Evolutionary conservation across 2,329 filamentous ascomycete species (phyloP), one percentile per base, ranked within the genome.

Genomic region (Coleophoma crateriformis): DNA sequence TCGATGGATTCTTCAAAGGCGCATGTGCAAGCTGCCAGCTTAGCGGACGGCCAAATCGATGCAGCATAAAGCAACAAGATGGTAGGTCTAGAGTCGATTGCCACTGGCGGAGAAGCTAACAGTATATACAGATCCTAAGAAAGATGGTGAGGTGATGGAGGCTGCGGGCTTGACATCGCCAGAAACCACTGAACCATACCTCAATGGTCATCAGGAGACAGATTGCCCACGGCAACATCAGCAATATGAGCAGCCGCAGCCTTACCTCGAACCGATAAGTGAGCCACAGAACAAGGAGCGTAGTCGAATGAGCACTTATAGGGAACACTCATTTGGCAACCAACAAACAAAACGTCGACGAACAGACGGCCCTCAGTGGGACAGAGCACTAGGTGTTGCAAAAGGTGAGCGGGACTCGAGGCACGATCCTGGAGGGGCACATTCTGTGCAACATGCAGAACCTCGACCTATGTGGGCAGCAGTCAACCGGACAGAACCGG

Each of bases 1-100:
- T 65, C 20, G 60, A 61, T n/a, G 61, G 61, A 7, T 65, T 60
- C 50, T 65, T 65, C 51, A 64, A 64, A 47, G 63, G 63, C 33
- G 63, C 62, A 46, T 65, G 63, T 47, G 63, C 63, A 10, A 59
- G 56, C 35, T 65, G 63, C 50, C 61, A 65, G 49, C 50, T 64
- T 14, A 64, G 61, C 45, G 63, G 63, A 13, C 48, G 61, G 33
- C 61, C 61, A 19, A 64, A 64, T 45, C 53, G 61, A 13, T 65
- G 63, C 45, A 62, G 56, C 42, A 65, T 64, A 14, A 65, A 64
- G 50, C 55, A 57, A 34, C 54, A 57, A 46, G 61, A 65, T 50
- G 61, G 63, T 62, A 49, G 50, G 60, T 57, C 6, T 41, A n/a
- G 13, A 8, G 6, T 38, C 15, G 35, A 38, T 38, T 33, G 5